Conservation (phyloP, 2,329 filamentous ascomycete species). For the Calonectria honghensis region DNA sequence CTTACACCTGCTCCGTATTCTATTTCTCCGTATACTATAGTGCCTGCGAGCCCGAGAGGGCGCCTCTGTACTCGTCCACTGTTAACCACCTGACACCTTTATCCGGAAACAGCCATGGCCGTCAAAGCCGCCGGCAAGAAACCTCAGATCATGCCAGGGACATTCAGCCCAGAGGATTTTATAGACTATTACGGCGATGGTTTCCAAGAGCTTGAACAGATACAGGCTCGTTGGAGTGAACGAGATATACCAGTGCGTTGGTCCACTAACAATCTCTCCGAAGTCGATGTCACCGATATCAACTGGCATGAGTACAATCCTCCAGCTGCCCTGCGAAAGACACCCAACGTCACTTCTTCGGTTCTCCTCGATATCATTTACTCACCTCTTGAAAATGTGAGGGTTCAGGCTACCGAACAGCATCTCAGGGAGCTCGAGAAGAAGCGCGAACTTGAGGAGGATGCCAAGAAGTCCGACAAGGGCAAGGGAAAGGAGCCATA, state of each 20-base stretch:
- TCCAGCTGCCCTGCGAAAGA: constrained; percentile 64
- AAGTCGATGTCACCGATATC: constrained; percentile 55
- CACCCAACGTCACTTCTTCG: constrained; percentile 62
- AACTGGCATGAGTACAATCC: constrained; percentile 70
- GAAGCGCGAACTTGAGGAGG: constrained; percentile 48
- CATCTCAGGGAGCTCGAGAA: constrained; percentile 56
- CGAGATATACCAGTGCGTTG: constrained; percentile 46
- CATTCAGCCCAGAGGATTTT: constrained; percentile 57
- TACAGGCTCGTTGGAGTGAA: constrained; percentile 52
- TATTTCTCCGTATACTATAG: constrained; percentile 6
- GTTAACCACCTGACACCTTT: background rate
- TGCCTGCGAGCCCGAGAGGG: constrained; percentile 20
- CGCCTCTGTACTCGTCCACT: background rate
- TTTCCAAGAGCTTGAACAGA: constrained; percentile 50
- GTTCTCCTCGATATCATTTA: constrained; percentile 64
- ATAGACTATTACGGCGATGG: constrained; percentile 57
- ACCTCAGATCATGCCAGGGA: constrained; percentile 54
- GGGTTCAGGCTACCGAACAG: constrained; percentile 59
- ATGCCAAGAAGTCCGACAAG: constrained; percentile 50
- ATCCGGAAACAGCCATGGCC: constrained; percentile 24
- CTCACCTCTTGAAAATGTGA: constrained; percentile 68
- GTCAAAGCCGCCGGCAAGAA: constrained; percentile 39
- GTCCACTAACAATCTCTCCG: constrained; percentile 48
- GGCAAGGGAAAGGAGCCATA: constrained; percentile 61
- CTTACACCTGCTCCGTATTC: background rate